These are phyloP conservation scores for Penicillium digitatum DNA, from an alignment of 2,329 filamentous ascomycete species.

Conservation along the genomic window DNA sequence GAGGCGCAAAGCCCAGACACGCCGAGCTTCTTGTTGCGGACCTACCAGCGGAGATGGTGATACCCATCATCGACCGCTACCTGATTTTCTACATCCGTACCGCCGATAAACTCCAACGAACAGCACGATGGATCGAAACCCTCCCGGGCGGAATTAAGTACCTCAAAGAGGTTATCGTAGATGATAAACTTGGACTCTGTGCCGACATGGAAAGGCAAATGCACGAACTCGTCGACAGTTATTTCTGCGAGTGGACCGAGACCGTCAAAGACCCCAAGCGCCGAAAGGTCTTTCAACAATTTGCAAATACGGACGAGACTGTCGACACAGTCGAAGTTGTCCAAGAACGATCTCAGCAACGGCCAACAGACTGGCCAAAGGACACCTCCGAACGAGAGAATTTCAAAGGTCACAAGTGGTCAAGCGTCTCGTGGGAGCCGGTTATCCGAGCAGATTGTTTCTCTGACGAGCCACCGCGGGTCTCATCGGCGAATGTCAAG, in stretches of 20 bases:
- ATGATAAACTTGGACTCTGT: conserved; percentile 82
- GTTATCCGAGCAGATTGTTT: conserved; percentile 70
- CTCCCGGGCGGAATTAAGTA: conserved; percentile 81
- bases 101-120: conserved; percentile 83
- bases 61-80: conserved; percentile 82
- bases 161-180: conserved; percentile 73
- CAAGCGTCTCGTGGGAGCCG: conserved; percentile 69
- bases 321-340: conserved; percentile 67
- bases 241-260: conserved; percentile 90
- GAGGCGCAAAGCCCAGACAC: conserved; percentile 78
- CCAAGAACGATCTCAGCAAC: conserved; percentile 65
- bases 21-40: conserved; percentile 81
- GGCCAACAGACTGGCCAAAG: conserved; percentile 74
- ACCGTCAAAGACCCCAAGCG: conserved; percentile 67
- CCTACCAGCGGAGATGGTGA: conserved; percentile 74
- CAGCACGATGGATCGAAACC: conserved; percentile 80
- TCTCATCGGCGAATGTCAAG: conserved; percentile 71
- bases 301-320: conserved; percentile 74
- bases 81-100: conserved; percentile 93
- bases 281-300: conserved; percentile 70
- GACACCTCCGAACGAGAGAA: conserved; percentile 60
- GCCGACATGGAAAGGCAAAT: conserved; percentile 83
- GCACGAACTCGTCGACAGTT: conserved; percentile 75
- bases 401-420: conserved; percentile 68
- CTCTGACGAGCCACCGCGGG: conserved; percentile 62